Evolutionary conservation across 176 grass and related monocot genomes (phyloP).

Genomic region (Leersia perrieri): DNA sequence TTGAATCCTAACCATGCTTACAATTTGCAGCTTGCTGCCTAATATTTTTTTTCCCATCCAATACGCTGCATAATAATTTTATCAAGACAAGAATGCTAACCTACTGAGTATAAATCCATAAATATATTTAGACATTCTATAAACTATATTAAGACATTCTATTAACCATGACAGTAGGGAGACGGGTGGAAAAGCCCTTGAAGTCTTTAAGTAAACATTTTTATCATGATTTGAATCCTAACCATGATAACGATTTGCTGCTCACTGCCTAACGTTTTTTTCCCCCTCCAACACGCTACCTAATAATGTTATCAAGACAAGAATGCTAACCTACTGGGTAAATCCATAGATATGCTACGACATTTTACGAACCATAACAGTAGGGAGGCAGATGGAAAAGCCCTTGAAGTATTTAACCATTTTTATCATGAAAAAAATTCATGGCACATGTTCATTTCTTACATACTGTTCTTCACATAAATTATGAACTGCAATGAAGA

Average conservation of each 20-base stretch:
- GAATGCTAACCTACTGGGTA: not conserved
- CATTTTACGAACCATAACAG: not conserved
- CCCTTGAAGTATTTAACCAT: not conserved
- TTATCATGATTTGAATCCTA: not conserved
- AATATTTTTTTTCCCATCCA: too few species aligned
- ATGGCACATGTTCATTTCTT: not conserved
- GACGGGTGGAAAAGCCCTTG: not conserved
- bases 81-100: constrained; percentile 4
- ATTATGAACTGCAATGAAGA: not conserved
- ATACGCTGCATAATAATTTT: too few species aligned
- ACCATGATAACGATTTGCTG: not conserved
- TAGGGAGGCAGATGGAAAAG: not conserved
- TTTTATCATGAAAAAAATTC: constrained; percentile 9
- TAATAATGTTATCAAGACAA: not conserved
- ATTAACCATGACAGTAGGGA: not conserved
- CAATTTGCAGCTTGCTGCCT: not conserved
- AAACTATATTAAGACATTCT: constrained; percentile 1
- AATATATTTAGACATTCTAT: too few species aligned
- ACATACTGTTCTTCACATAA: not conserved
- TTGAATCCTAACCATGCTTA: not conserved
- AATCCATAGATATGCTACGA: not conserved
- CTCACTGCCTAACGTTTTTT: not conserved
- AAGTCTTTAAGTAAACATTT: not conserved
- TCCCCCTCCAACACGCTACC: too few species aligned
- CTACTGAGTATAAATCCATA: not conserved